Base-by-base conservation (phyloP, 2,329 filamentous ascomycete species). In the Ampelomyces quisqualis region DNA sequence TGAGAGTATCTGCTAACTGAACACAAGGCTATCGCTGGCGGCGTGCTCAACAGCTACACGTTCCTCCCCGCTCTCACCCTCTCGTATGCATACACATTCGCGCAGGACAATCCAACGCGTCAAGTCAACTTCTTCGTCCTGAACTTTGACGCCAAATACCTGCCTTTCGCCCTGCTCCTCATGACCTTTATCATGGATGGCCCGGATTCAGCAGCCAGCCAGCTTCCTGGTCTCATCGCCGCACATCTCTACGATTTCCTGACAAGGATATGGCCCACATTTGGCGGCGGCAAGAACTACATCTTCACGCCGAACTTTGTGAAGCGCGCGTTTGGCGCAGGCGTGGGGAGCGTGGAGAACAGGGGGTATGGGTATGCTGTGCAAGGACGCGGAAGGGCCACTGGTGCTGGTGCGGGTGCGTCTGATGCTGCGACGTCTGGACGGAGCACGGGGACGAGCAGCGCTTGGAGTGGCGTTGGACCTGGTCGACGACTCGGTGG, bases 191-290 rank as follows among this genome's bases (percentile, higher is more conserved):
- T 97, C 38, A 80, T 86, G 62, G 75, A 71, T 4, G 84, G 84
- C 8, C 75, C 76, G 23, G 53, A 67, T 3, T 70, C 70, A 13
- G 77, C 86, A 8, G 62, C 86, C 40, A 59, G 83, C 3, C 83
- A 94, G 60, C 68, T 81, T 4, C 87, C 81, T 22, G 93, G 93
- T n/a, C 76, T 98, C 8, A 51, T 95, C 29, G 88, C 90, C 9
- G 90, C 90, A 4, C 93, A 98, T 66, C 61, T 93, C 14, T 95
- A 89, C 69, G 88, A 97, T 65, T 98, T 97, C 62, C 69, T 96
- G 34, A 89, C 87, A 2, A 80, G 88, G 34, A 77, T 96, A 28
- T 97, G 90, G 76, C 93, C 93, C 4, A 82, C 87, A 40, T 93
- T 93, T 62, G 91, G 90, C 21, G 87, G 88, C 40, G 93, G 93